phyloP scores from a whole-genome alignment of 2,329 filamentous ascomycete genomes.

The Alternaria gansuensis region DNA sequence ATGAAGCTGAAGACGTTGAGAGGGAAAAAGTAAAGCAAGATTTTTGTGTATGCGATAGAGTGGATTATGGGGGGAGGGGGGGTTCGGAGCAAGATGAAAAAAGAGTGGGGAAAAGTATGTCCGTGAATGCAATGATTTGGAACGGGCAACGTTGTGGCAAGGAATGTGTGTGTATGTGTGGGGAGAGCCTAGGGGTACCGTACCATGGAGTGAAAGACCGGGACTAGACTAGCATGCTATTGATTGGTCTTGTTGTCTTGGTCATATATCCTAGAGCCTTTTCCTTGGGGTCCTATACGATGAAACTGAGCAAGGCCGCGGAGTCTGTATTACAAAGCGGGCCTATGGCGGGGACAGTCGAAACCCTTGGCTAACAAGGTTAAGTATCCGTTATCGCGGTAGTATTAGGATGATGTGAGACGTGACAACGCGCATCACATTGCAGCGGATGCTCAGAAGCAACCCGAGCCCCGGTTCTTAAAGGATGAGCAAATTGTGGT shows the following conservation, averaged over 20 bases:
- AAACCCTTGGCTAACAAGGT: background rate
- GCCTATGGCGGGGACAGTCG: background rate
- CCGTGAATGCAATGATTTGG: background rate
- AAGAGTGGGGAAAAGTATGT: background rate
- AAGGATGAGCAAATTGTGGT: background rate
- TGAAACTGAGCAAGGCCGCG: background rate
- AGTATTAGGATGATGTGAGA: background rate
- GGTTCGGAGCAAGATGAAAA: background rate
- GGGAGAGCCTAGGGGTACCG: background rate
- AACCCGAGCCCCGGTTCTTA: background rate
- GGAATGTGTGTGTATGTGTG: background rate
- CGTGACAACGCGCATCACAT: background rate
- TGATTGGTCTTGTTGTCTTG: background rate
- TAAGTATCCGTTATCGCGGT: background rate
- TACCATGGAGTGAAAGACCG: background rate
- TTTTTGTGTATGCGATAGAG: constrained; percentile 1
- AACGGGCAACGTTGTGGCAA: background rate
- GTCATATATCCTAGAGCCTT: background rate
- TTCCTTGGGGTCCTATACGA: background rate
- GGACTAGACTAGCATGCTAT: background rate
- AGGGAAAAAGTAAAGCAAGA: background rate
- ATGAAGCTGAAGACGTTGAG: background rate
- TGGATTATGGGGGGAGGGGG: no score
- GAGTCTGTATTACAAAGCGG: background rate
- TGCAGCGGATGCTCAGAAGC: background rate